phyloP scores from a whole-genome alignment of 2,329 filamentous ascomycete species.

The Claviceps sorghi region DNA sequence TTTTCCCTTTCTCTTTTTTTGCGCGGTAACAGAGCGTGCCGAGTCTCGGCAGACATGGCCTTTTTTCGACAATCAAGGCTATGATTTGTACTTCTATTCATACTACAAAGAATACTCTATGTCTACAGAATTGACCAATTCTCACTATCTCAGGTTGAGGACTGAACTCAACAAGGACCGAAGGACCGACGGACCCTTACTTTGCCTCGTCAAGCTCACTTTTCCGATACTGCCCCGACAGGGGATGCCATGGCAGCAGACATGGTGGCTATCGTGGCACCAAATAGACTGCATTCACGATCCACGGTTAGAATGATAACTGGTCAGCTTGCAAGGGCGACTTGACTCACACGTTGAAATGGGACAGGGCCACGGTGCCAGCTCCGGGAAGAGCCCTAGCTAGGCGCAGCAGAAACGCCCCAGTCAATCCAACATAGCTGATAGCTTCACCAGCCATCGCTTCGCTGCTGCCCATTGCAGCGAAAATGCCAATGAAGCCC shows the following conservation, averaged over 20 bases:
- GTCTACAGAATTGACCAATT: background rate
- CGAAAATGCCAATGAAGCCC: background rate
- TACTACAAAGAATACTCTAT: background rate
- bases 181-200: too few species aligned
- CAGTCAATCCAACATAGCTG: background rate
- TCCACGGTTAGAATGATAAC: too few species aligned
- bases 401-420: background rate
- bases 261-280: constrained; percentile 8
- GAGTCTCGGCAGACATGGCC: too few species aligned
- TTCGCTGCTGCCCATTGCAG: background rate
- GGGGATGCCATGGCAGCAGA: background rate
- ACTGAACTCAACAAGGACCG: too few species aligned
- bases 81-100: background rate
- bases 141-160: background rate
- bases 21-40: too few species aligned
- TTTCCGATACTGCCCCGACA: background rate
- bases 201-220: background rate
- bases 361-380: constrained; percentile 7
- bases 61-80: background rate
- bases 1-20: too few species aligned
- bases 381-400: background rate
- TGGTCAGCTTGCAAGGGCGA: too few species aligned
- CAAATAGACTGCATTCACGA: constrained; percentile 9
- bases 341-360: constrained; percentile 14
- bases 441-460: too few species aligned